Percentiles rank a stretch among this genome's conserved stretches.
These are phyloP conservation scores for Backusella parvicylindrica DNA, from an alignment of 192 early-diverging fungal species.

Conservation along the genomic window DNA sequence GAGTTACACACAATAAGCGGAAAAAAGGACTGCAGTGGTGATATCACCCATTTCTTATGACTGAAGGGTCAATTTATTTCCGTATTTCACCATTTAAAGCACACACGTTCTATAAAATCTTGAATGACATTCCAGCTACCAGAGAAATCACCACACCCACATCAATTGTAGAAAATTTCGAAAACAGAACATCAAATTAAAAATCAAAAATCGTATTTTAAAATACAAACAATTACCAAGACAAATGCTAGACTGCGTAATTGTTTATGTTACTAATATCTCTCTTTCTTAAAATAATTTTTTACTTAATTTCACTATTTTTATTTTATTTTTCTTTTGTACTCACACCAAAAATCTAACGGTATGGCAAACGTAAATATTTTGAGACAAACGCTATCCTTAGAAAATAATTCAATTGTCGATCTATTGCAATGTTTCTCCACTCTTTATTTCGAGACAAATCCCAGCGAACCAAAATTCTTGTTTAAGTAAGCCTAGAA, in stretches of 20 bases:
- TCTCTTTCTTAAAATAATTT: neutral
- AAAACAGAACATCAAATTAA: neutral
- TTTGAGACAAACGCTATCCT: neutral
- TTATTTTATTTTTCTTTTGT: neutral
- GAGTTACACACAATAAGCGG: neutral
- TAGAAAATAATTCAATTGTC: neutral
- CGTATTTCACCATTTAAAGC: slow-evolving; percentile 1
- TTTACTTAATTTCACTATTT: neutral
- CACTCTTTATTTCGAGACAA: neutral
- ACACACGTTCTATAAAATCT: neutral
- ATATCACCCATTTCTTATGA: neutral
- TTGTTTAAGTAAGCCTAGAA: neutral
- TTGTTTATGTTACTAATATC: neutral
- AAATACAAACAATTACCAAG: neutral
- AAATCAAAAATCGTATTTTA: neutral
- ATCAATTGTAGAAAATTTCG: neutral
- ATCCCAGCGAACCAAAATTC: neutral
- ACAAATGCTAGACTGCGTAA: neutral
- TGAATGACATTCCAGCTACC: neutral
- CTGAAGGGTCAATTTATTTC: neutral
- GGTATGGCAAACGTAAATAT: neutral
- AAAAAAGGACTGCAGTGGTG: neutral
- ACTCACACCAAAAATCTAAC: neutral
- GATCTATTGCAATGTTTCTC: slow-evolving; percentile 2
- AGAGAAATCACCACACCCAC: neutral